phyloP scores from a whole-genome alignment of 176 grass and related monocot species.

The Triticum monococcum region DNA sequence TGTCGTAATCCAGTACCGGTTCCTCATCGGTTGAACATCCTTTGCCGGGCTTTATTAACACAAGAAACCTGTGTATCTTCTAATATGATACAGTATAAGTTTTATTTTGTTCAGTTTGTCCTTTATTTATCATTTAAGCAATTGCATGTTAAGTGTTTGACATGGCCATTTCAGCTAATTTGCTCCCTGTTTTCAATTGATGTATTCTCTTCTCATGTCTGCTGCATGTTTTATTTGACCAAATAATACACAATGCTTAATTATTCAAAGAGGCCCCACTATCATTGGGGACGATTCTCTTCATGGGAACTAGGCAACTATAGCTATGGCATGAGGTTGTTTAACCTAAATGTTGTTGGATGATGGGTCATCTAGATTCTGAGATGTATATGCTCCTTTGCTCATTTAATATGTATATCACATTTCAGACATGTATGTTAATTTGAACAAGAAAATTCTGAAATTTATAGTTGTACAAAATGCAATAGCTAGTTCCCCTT shows the following conservation, averaged over 20 bases:
- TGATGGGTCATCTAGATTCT: slow-evolving; percentile 21
- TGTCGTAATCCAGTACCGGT: neutral
- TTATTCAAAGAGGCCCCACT: neutral
- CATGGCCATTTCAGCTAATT: slow-evolving; percentile 31
- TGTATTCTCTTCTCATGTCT: slow-evolving; percentile 5
- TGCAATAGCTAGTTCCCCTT: neutral
- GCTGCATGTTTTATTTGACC: slow-evolving; percentile 35
- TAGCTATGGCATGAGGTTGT: neutral
- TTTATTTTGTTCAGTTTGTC: neutral
- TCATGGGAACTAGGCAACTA: neutral
- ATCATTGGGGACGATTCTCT: slow-evolving; percentile 29
- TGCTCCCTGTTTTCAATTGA: neutral
- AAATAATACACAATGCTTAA: slow-evolving; percentile 18
- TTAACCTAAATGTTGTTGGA: slow-evolving; percentile 23
- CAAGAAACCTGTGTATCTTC: neutral
- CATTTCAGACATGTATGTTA: neutral
- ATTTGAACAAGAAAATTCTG: neutral
- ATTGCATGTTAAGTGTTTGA: slow-evolving; percentile 28
- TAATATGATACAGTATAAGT: neutral
- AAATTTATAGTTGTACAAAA: neutral
- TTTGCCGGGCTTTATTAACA: neutral
- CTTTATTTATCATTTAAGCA: neutral
- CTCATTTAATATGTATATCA: neutral
- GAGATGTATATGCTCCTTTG: neutral
- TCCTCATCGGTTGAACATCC: neutral